These are phyloP conservation scores for Dactylorhiza incarnata DNA, from an alignment of 106 monocot genomes.

Conservation along the genomic window DNA sequence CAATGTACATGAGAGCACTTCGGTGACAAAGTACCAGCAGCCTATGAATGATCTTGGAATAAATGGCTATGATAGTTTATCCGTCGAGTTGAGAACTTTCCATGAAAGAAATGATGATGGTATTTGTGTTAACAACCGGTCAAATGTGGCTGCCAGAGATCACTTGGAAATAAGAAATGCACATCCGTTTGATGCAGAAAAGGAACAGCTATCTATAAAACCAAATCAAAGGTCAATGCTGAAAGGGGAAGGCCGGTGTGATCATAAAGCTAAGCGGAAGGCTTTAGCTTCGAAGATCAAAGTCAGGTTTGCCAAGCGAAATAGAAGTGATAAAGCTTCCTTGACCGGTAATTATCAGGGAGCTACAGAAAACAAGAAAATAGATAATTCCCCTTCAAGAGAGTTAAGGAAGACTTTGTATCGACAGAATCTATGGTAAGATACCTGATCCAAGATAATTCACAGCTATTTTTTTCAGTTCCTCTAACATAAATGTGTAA, in stretches of 20 bases:
- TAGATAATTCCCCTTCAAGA: slow-evolving; percentile 3
- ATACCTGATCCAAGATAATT: neutral
- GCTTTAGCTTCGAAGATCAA: neutral
- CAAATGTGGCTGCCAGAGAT: neutral
- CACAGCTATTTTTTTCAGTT: neutral
- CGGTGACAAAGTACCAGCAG: slow-evolving; percentile 5
- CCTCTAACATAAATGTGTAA: neutral
- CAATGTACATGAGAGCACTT: neutral
- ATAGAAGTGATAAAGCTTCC: neutral
- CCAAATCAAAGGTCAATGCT: slow-evolving; percentile 3
- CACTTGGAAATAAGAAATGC: neutral
- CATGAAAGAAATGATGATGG: neutral
- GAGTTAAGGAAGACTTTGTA: neutral
- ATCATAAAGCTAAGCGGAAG: neutral
- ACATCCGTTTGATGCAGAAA: neutral
- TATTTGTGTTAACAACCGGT: slow-evolving; percentile 4
- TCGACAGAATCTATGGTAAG: neutral
- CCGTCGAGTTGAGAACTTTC: neutral
- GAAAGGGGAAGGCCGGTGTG: neutral
- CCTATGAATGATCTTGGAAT: slow-evolving; percentile 4
- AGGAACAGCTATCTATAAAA: neutral
- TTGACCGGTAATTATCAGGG: neutral
- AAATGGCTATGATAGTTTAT: slow-evolving; percentile 2
- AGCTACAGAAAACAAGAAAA: neutral
- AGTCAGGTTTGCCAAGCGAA: slow-evolving; percentile 11